A percentile compares a stretch with the other conserved stretches of the same genome.
Conservation (phyloP, 306 rosid species). For the Vigna angularis region DNA sequence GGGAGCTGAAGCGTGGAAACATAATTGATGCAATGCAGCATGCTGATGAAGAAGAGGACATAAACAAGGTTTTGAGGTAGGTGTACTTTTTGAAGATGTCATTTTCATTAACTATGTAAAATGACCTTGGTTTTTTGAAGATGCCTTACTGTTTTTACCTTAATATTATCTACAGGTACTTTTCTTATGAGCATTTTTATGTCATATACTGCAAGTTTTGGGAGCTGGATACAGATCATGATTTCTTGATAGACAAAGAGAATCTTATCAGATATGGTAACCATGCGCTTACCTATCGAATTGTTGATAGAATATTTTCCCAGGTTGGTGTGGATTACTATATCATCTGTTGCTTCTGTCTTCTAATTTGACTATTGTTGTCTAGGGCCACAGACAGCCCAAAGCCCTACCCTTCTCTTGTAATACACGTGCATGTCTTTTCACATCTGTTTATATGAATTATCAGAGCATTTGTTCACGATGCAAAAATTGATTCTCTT, state of each 20-base stretch:
- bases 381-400: constrained; percentile 27
- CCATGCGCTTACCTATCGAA: constrained; percentile 97
- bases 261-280: constrained; percentile 98
- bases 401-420: constrained; percentile 19
- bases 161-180: constrained; percentile 65
- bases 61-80: constrained; percentile 98
- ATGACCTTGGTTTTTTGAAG: constrained; percentile 7
- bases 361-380: constrained; percentile 35
- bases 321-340: constrained; percentile 71
- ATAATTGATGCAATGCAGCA: constrained; percentile 98
- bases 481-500: constrained; percentile 36
- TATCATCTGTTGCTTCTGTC: constrained; percentile 40
- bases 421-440: constrained; percentile 1
- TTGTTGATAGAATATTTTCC: constrained; percentile 98
- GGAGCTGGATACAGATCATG: constrained; percentile 99
- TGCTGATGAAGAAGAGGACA: constrained; percentile 99
- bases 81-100: constrained; percentile 29
- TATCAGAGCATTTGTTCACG: constrained; percentile 44
- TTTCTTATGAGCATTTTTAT: constrained; percentile 97
- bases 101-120: constrained; percentile 32
- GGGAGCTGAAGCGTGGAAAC: constrained; percentile 97
- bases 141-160: constrained; percentile 25
- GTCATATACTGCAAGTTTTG: constrained; percentile 99
- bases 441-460: constrained; percentile 5
- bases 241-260: constrained; percentile 96